Conservation (phyloP, 805 yeast species). For the Wickerhamomyces ciferrii region DNA sequence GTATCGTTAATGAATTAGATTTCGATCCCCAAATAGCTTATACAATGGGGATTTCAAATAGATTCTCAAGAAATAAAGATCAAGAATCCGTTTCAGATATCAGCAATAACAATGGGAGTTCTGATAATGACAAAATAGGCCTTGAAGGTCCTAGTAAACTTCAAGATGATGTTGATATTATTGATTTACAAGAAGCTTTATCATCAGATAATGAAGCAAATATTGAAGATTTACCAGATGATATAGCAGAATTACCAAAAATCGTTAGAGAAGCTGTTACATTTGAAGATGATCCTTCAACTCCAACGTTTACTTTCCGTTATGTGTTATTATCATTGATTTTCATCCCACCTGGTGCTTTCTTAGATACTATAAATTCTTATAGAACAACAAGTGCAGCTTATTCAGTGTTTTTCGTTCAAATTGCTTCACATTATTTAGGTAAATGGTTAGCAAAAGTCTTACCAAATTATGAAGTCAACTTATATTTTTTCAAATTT, state of each 20-base stretch:
- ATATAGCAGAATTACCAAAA: constrained; percentile 18
- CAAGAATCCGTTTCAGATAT: too few relatives aligned
- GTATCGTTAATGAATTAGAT: too few relatives aligned
- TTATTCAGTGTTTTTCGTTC: constrained; percentile 47
- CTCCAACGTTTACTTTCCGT: constrained; percentile 23
- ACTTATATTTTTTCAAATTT: constrained; percentile 20
- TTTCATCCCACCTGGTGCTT: constrained; percentile 21
- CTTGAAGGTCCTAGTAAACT: too few relatives aligned
- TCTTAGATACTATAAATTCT: constrained; percentile 24
- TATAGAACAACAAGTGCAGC: constrained; percentile 30
- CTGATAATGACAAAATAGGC: too few relatives aligned
- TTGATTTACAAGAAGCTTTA: too few relatives aligned
- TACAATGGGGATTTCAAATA: too few relatives aligned
- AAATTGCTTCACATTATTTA: constrained; percentile 40
- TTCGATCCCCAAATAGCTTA: too few relatives aligned
- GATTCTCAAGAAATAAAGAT: too few relatives aligned
- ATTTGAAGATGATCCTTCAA: constrained; percentile 22
- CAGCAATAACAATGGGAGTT: too few relatives aligned
- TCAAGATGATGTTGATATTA: too few relatives aligned
- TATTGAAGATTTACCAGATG: constrained; percentile 1
- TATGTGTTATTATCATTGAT: constrained; percentile 20
- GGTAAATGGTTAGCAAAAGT: constrained; percentile 39
- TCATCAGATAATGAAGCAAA: too few relatives aligned
- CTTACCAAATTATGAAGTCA: constrained; percentile 29
- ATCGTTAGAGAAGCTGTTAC: constrained; percentile 25